phyloP scores from a whole-genome alignment of 1,284 basidiomycete species.

The Lignosus rhinocerotis region DNA sequence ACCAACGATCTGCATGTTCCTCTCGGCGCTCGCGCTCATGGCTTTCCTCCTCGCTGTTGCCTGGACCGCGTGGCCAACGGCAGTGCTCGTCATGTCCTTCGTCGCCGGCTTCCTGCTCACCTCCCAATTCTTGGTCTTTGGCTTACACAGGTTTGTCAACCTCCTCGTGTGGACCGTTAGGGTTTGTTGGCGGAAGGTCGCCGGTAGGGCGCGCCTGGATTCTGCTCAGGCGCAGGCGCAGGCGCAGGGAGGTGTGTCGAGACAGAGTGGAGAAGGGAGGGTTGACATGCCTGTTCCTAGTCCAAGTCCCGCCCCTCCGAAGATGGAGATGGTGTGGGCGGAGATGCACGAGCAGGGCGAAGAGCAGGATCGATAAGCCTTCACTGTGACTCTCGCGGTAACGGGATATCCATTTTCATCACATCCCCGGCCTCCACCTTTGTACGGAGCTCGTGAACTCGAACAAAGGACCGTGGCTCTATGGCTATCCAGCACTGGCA shows the following conservation, averaged over 20 bases:
- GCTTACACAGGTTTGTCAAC: neutral
- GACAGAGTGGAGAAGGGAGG: neutral
- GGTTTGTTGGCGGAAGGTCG: neutral
- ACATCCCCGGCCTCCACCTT: too few relatives aligned
- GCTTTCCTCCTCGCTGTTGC: conserved; percentile 60
- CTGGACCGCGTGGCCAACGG: conserved; percentile 59
- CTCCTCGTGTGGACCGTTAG: neutral
- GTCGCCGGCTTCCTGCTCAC: conserved; percentile 55
- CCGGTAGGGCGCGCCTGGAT: neutral
- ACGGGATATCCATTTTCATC: too few relatives aligned
- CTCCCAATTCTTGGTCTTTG: conserved; percentile 67
- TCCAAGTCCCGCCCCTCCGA: conserved; percentile 2
- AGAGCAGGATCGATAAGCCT: too few relatives aligned
- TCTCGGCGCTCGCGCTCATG: conserved; percentile 54
- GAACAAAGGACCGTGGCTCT: too few relatives aligned
- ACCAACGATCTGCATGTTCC: conserved; percentile 57
- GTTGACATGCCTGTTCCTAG: conserved; percentile 12
- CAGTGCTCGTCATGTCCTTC: conserved; percentile 57
- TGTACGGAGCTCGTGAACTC: too few relatives aligned
- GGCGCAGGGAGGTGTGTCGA: too few relatives aligned
- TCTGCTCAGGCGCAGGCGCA: too few relatives aligned
- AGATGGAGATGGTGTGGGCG: conserved; percentile 3
- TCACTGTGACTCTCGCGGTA: too few relatives aligned
- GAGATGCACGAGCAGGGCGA: neutral
- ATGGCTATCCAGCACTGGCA: too few relatives aligned